Evolutionary conservation across 1,139 yeast species (phyloP).

Genomic region (Meyerozyma sp.): DNA sequence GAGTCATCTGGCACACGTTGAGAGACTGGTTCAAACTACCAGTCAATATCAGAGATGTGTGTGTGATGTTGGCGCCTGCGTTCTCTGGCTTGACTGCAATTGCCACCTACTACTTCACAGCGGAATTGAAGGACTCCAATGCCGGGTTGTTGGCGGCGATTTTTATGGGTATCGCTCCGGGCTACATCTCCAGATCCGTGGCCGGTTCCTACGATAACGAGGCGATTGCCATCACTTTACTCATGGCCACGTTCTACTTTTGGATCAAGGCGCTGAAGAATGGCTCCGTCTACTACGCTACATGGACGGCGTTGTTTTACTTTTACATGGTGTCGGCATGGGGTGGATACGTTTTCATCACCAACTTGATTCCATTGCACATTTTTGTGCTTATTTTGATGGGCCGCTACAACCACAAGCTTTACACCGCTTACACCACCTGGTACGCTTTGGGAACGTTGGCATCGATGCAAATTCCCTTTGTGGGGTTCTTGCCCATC

Average conservation of each 20-base stretch:
- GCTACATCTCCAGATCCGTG: conserved; percentile 95
- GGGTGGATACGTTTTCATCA: conserved; percentile 99
- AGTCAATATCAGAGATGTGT: conserved; percentile 88
- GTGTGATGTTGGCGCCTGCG: conserved; percentile 95
- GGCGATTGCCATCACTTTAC: conserved; percentile 93
- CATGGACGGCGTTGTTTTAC: conserved; percentile 81
- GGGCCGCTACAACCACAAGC: conserved; percentile 85
- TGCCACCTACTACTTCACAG: conserved; percentile 84
- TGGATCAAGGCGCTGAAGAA: conserved; percentile 93
- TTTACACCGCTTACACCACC: conserved; percentile 89
- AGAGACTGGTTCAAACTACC: conserved; percentile 68
- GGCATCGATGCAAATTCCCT: conserved; percentile 98
- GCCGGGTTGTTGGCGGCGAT: conserved; percentile 92
- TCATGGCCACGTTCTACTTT: conserved; percentile 91
- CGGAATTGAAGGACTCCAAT: conserved; percentile 83
- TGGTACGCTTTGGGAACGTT: conserved; percentile 97
- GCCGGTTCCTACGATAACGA: conserved; percentile 99
- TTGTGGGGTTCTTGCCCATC: conserved; percentile 95
- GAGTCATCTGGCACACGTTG: conserved; percentile 75
- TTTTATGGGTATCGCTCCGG: conserved; percentile 97
- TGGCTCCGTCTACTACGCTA: conserved; percentile 84
- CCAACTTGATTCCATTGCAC: conserved; percentile 94
- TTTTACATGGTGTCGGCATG: conserved; percentile 99
- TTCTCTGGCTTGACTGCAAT: conserved; percentile 91
- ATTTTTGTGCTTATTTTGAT: conserved; percentile 83